Evolutionary conservation across 1,139 yeast genomes (phyloP), one percentile per base, ranked within the genome.

Genomic region (Pneumocystis oryctolagi): DNA sequence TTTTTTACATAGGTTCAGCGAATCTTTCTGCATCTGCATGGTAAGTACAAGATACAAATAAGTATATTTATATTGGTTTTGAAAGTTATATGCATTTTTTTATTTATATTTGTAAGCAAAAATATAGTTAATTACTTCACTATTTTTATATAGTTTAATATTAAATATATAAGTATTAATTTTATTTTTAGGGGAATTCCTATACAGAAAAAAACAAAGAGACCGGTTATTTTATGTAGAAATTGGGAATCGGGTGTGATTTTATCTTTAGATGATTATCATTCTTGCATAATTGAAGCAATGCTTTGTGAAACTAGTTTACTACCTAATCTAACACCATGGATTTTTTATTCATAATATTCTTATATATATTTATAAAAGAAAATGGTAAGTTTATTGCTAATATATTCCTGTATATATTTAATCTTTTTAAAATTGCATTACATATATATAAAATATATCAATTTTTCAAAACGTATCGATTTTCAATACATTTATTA

Each of bases 11-110:
- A 14, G 70, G 70, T 16, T 68, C 70, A 30, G 69, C 69, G 12
- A 68, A 68, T 60, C 62, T 68, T 63, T 67, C 70, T 3, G 66
- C 66, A 18, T 67, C 70, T n/a, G 70, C 70, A 9, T 68, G 70
- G 69, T 66, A 55, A 34, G 65, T 18, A 14, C 12, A 9, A 47
- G 16, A 47, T 25, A 16, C 14, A 5, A 25, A 2, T 18, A 20
- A 47, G 12, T 25, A 40, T 47, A 47, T 25, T 9, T 9, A n/a
- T 12, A 14, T n/a, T 9, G 25, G 6, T 47, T 31, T 25, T 14
- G 18, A 28, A 28, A n/a, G 4, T 25, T 18, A 25, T 56, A 5
- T 35, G 12, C 5, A 35, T 12, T 37, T 37, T 2, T 14, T 16
- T 16, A 16, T 37, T 16, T 37, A 37, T 37, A 16, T 37, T 37